Conservation (phyloP, 106 monocot genomes). For the Hemerocallis citrina region DNA sequence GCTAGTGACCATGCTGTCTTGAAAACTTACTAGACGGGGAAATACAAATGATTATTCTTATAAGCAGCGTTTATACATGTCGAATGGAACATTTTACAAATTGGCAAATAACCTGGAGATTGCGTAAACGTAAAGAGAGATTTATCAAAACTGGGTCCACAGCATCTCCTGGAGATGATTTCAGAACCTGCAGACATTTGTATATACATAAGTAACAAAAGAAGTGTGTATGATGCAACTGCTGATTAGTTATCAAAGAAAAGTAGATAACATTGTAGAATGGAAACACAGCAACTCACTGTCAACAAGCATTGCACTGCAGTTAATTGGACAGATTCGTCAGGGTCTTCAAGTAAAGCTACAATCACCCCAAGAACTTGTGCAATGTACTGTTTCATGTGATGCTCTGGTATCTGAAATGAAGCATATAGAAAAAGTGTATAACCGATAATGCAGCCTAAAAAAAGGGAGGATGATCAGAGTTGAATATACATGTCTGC, state of each 20-base stretch:
- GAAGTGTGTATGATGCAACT: neutral
- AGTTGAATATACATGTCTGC: too few relatives aligned
- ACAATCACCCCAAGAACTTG: slow-evolving; percentile 84
- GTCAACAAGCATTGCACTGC: slow-evolving; percentile 73
- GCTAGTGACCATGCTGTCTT: neutral
- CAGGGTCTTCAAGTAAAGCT: slow-evolving; percentile 92
- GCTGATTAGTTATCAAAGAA: neutral
- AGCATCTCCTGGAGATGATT: slow-evolving; percentile 55
- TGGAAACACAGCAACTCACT: slow-evolving; percentile 28
- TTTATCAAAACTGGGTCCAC: slow-evolving; percentile 74
- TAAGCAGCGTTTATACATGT: neutral
- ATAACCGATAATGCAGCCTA: too few relatives aligned
- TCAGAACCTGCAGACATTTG: slow-evolving; percentile 54
- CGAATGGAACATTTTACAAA: neutral
- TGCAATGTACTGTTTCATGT: slow-evolving; percentile 55
- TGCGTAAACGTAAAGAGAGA: slow-evolving; percentile 68
- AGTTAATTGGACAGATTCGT: slow-evolving; percentile 90
- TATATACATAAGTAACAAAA: too few relatives aligned
- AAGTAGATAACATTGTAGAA: neutral
- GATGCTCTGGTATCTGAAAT: slow-evolving; percentile 69
- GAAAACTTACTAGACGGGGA: neutral
- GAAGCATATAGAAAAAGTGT: too few relatives aligned
- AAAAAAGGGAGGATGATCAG: too few relatives aligned
- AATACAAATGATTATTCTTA: neutral
- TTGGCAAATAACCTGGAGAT: slow-evolving; percentile 67